Evolutionary conservation across 2,329 filamentous ascomycete genomes (phyloP), one percentile per base, ranked within the genome.

Genomic region (Ascochyta pisi): DNA sequence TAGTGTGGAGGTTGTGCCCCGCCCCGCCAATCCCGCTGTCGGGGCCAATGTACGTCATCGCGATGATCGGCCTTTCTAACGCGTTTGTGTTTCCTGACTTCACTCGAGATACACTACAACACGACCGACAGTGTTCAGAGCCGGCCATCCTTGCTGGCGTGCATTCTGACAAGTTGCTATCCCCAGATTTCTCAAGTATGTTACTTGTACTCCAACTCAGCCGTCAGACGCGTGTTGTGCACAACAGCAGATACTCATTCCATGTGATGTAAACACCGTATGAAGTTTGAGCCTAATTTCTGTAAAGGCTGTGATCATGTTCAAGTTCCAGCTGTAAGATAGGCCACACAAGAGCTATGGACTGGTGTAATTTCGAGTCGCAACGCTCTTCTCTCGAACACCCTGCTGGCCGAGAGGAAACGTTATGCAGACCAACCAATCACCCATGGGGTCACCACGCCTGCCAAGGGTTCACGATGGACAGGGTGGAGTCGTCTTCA

Each of bases 391-490:
- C 16, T 12, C 5, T 12, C 15, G 26, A 23, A 27, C 34, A 50
- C 41, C 35, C 19, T 50, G 46, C 27, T 50, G 35, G 40, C 27
- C 15, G 5, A 44, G 10, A 31, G 47, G 31, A 50, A 46, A 50
- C 24, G 24, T 8, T 13, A n/a, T 8, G 16, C 37, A 27, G 19
- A 38, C 47, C 46, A 47, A 56, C 47, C 26, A 24, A 12, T 46
- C 6, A 16, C 9, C 26, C 35, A 45, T 22, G 15, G 24, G 6
- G 40, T 50, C 23, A 45, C 41, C 13, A 46, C 40, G 31, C 35
- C 24, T 50, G 47, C 47, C 47, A 56, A 56, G 37, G 47, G 16
- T 19, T 47, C 47, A 42, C 42, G 53, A 56, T 56, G 37, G 10
- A 35, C 45, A 27, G 19, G 37, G 29, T 56, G 47, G 31, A 50